phyloP scores from a whole-genome alignment of 2,329 filamentous ascomycete species.

The Colletotrichum phormii region DNA sequence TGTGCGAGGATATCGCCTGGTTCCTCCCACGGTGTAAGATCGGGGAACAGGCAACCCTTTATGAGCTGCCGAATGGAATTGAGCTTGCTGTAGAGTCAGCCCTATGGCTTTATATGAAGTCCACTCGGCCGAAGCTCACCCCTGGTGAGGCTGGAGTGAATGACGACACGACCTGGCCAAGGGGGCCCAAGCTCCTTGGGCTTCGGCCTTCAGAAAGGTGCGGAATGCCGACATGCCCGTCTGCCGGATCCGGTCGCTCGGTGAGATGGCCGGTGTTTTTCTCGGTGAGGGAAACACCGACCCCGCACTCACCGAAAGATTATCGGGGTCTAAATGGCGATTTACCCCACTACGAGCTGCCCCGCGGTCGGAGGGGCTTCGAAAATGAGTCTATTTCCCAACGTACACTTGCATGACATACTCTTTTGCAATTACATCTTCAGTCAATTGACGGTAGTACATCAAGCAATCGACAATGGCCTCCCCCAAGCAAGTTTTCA shows the following conservation, averaged over 20 bases:
- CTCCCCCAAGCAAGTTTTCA: slow-evolving; percentile 59
- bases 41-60: neutral
- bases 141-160: slow-evolving; percentile 5
- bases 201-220: slow-evolving; percentile 5
- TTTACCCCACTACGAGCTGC: slow-evolving; percentile 23
- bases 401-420: neutral
- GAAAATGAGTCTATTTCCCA: slow-evolving; percentile 5
- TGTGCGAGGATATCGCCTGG: no score
- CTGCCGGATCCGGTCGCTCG: neutral
- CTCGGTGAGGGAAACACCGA: neutral
- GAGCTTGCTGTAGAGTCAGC: neutral
- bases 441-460: neutral
- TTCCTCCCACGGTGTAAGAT: neutral
- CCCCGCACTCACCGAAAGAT: neutral
- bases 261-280: neutral
- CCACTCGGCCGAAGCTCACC: neutral
- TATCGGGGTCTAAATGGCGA: neutral
- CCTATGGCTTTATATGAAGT: neutral
- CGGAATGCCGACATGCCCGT: slow-evolving; percentile 2
- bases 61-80: neutral
- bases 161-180: slow-evolving; percentile 30
- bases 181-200: slow-evolving; percentile 9
- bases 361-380: slow-evolving; percentile 28
- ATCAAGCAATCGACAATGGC: slow-evolving; percentile 49
- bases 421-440: neutral